Conservation (phyloP, 108 stramenopile species). For the Fragilariopsis cylindrus region DNA sequence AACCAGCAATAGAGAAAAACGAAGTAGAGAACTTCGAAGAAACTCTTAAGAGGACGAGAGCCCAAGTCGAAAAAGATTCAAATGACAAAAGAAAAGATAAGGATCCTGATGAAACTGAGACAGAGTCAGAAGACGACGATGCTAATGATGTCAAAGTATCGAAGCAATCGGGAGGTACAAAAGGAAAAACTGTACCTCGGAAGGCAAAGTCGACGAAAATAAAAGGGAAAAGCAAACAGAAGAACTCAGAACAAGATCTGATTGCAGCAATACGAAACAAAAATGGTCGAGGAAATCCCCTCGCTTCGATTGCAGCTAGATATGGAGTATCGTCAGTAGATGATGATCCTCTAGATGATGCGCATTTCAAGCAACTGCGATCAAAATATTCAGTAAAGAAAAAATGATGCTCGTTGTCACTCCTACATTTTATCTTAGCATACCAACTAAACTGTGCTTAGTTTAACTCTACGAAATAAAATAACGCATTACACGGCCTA, state of each 20-base stretch:
- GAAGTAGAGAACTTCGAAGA: constrained; percentile 44
- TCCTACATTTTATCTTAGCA: too few species aligned
- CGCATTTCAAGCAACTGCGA: constrained; percentile 64
- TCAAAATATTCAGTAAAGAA: constrained; percentile 62
- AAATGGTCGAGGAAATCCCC: constrained; percentile 47
- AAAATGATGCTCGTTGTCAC: constrained; percentile 10
- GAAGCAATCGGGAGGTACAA: background rate
- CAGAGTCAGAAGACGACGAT: constrained; percentile 35
- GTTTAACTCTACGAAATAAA: too few species aligned
- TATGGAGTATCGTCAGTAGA: constrained; percentile 59
- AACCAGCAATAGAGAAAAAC: constrained; percentile 69
- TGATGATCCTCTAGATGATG: constrained; percentile 65
- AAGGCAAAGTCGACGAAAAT: constrained; percentile 41
- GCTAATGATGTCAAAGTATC: constrained; percentile 33
- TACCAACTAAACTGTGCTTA: too few species aligned
- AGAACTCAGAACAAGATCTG: constrained; percentile 44
- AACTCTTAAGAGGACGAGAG: constrained; percentile 53
- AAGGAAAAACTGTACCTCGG: constrained; percentile 11
- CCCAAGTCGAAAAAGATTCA: constrained; percentile 36
- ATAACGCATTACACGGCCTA: too few species aligned
- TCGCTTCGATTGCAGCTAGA: constrained; percentile 58
- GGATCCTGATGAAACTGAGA: constrained; percentile 32
- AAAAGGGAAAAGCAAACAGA: constrained; percentile 20
- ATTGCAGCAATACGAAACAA: constrained; percentile 66
- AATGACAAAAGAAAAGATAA: constrained; percentile 31